Conservation (phyloP, 2,329 filamentous ascomycete species). For the Fusarium odoratissimum region DNA sequence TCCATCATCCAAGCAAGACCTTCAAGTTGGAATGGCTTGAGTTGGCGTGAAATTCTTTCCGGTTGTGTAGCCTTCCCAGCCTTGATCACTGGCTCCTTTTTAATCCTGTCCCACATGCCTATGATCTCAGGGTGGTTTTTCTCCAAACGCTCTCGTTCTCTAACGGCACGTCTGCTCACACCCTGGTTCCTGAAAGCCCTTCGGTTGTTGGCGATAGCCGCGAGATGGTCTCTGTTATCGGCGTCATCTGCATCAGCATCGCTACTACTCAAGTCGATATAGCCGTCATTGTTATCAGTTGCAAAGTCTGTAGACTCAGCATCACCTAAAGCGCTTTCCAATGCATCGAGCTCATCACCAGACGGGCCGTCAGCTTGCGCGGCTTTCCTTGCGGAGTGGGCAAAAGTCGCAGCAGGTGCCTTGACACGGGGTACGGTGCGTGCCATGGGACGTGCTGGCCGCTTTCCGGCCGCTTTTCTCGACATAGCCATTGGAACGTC, state of each 20-base stretch:
- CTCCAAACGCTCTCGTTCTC: conserved; percentile 76
- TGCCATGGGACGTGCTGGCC: not conserved
- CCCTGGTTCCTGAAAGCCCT: conserved; percentile 50
- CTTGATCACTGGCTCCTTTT: conserved; percentile 74
- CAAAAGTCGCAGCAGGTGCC: not conserved
- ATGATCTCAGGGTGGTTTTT: conserved; percentile 79
- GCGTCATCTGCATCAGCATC: conserved; percentile 35
- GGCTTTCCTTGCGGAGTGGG: not conserved
- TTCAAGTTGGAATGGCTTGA: conserved; percentile 95
- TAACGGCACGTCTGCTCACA: conserved; percentile 46
- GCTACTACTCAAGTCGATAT: conserved; percentile 24
- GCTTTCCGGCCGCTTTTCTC: conserved; percentile 17
- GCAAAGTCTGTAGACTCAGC: not conserved
- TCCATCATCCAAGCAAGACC: conserved; percentile 93
- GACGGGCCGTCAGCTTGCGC: not conserved
- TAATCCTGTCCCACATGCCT: conserved; percentile 86
- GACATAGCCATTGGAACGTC: conserved; percentile 38
- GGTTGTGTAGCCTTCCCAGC: conserved; percentile 64
- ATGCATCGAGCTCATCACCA: conserved; percentile 9
- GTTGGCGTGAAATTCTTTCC: conserved; percentile 77
- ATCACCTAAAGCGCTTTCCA: not conserved
- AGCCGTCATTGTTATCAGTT: not conserved
- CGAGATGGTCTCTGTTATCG: conserved; percentile 8
- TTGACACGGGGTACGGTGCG: not conserved
- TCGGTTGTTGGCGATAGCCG: conserved; percentile 42